A percentile compares a stretch with the other conserved stretches of the same genome.
phyloP scores from a whole-genome alignment of 371 early-diverging fungal species.

The Mortierella sp. region DNA sequence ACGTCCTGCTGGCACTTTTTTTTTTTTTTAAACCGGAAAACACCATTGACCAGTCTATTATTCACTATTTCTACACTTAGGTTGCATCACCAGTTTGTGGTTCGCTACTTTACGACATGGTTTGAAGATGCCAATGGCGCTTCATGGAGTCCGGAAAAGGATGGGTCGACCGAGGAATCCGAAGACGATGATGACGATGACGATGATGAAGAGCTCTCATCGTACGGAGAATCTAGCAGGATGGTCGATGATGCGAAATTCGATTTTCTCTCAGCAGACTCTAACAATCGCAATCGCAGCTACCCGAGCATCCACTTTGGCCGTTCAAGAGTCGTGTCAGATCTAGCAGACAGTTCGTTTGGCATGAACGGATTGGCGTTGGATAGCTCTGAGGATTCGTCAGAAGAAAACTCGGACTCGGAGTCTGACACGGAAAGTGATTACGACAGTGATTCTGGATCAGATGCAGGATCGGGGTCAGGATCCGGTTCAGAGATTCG shows the following conservation, averaged over 20 bases:
- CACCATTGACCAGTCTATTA: neutral
- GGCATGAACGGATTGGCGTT: conserved; percentile 59
- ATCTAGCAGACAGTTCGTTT: conserved; percentile 42
- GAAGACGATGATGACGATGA: conserved; percentile 61
- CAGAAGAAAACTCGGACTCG: conserved; percentile 48
- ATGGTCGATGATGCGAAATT: conserved; percentile 62
- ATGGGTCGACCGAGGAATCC: conserved; percentile 52
- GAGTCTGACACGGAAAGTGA: conserved; percentile 50
- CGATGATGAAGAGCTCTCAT: conserved; percentile 26
- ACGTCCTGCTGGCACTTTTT: no score
- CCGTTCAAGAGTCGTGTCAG: conserved; percentile 33
- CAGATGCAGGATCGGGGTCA: no score
- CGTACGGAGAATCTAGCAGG: conserved; percentile 17
- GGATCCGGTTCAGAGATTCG: conserved; percentile 52
- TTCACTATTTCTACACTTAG: conserved; percentile 28
- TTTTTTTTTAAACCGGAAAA: no score
- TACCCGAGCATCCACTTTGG: conserved; percentile 62
- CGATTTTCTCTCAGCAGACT: conserved; percentile 62
- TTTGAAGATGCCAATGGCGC: conserved; percentile 76
- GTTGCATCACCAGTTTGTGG: conserved; percentile 91
- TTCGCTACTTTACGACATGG: conserved; percentile 96
- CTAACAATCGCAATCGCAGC: conserved; percentile 59
- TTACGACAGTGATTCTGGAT: conserved; percentile 60
- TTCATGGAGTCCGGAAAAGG: conserved; percentile 58
- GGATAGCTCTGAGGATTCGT: conserved; percentile 50